Conservation (phyloP, 176 grass and related monocot species). For the Guadua angustifolia region DNA sequence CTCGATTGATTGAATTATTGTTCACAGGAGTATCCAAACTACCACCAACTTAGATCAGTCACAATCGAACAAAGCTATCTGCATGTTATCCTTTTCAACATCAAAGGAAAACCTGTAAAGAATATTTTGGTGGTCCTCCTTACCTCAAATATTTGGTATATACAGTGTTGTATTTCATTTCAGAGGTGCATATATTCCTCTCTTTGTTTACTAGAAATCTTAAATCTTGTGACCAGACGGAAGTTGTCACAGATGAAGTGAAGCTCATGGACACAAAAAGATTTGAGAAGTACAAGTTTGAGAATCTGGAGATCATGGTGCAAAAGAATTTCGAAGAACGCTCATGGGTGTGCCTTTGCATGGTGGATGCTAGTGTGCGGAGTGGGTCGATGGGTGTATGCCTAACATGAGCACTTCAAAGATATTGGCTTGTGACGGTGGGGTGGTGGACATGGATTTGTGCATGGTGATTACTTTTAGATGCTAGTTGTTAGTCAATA, state of each 20-base stretch:
- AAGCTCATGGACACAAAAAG: slow-evolving; percentile 74
- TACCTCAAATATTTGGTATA: slow-evolving; percentile 58
- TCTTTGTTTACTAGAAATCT: slow-evolving; percentile 30
- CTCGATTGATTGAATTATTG: slow-evolving; percentile 37
- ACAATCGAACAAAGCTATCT: slow-evolving; percentile 53
- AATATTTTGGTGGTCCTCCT: slow-evolving; percentile 69
- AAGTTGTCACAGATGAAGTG: slow-evolving; percentile 59
- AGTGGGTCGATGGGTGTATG: not conserved
- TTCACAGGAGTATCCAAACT: slow-evolving; percentile 68
- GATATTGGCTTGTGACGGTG: not conserved
- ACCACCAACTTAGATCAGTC: slow-evolving; percentile 57
- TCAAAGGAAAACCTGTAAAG: slow-evolving; percentile 66
- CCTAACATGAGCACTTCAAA: not conserved
- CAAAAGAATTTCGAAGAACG: no score
- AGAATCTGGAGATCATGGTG: no score
- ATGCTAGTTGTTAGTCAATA: not conserved
- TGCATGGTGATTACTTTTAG: not conserved
- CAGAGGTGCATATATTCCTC: slow-evolving; percentile 30
- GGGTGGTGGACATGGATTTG: not conserved
- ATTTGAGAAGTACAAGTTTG: slow-evolving; percentile 70
- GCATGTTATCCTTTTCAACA: slow-evolving; percentile 70
- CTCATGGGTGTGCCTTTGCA: not conserved
- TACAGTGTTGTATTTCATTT: slow-evolving; percentile 32
- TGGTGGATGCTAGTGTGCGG: not conserved
- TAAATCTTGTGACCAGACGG: slow-evolving; percentile 48